Evolutionary conservation across 441 rosid species (phyloP).

Genomic region (Iberis amara): DNA sequence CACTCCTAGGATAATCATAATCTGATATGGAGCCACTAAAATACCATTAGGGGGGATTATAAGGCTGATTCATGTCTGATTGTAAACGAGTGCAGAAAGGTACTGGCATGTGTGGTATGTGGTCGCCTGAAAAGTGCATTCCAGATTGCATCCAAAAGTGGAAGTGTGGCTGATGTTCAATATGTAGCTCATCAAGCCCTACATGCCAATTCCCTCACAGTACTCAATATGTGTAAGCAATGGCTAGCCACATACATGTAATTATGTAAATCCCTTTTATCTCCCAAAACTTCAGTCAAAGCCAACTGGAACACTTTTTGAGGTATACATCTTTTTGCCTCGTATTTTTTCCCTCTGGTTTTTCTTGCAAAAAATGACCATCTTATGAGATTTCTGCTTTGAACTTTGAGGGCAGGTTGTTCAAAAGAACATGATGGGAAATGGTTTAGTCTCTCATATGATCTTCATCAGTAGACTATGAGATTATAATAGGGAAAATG

Average conservation of each 20-base stretch:
- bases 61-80: conserved; percentile 15
- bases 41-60: neutral
- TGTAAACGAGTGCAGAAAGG: conserved; percentile 57
- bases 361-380: neutral
- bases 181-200: conserved; percentile 98
- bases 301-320: neutral
- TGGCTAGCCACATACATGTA: conserved; percentile 88
- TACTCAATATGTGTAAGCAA: conserved; percentile 93
- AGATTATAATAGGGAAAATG: conserved; percentile 3
- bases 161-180: conserved; percentile 96
- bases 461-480: neutral
- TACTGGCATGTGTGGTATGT: conserved; percentile 93
- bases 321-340: conserved; percentile 18
- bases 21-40: neutral
- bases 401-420: conserved; percentile 13
- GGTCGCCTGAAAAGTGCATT: conserved; percentile 97
- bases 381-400: conserved; percentile 1
- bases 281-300: neutral
- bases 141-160: conserved; percentile 92
- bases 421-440: conserved; percentile 5
- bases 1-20: conserved; percentile 1
- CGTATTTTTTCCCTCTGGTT: neutral
- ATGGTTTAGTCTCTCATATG: conserved; percentile 3
- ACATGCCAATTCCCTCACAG: conserved; percentile 86
- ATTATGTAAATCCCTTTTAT: conserved; percentile 16